phyloP scores from a whole-genome alignment of 768 basidiomycete species.

The Lyophyllum atratum region DNA sequence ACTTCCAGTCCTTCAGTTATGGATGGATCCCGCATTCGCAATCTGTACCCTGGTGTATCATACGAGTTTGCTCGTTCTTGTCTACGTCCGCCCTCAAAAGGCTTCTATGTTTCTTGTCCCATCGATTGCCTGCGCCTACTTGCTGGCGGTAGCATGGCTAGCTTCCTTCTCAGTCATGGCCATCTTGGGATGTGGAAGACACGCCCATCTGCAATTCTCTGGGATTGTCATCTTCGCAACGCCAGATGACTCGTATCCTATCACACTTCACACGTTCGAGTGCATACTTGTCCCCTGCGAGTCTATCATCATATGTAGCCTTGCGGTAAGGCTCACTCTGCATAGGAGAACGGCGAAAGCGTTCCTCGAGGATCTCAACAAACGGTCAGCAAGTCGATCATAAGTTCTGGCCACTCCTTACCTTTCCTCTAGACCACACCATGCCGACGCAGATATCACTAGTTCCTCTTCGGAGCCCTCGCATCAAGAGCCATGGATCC shows the following conservation, averaged over 20 bases:
- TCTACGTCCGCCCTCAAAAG: constrained; percentile 17
- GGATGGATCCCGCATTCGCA: constrained; percentile 9
- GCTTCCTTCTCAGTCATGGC: constrained; percentile 28
- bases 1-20: neutral
- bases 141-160: constrained; percentile 27
- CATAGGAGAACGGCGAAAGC: neutral
- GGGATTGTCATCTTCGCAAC: constrained; percentile 9
- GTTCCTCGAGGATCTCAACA: neutral
- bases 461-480: neutral
- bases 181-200: constrained; percentile 11
- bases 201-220: constrained; percentile 3
- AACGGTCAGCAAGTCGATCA: neutral
- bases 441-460: neutral
- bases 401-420: neutral
- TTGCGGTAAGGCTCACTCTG: neutral
- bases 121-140: constrained; percentile 21
- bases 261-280: constrained; percentile 21
- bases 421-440: neutral
- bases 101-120: constrained; percentile 14
- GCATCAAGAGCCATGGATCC: neutral
- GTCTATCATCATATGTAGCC: neutral
- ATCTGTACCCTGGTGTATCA: constrained; percentile 25
- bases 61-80: constrained; percentile 19
- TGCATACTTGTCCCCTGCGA: constrained; percentile 9
- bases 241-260: constrained; percentile 8